Conservation (phyloP, 306 rosid genomes). For the Citrullus colocynthis region DNA sequence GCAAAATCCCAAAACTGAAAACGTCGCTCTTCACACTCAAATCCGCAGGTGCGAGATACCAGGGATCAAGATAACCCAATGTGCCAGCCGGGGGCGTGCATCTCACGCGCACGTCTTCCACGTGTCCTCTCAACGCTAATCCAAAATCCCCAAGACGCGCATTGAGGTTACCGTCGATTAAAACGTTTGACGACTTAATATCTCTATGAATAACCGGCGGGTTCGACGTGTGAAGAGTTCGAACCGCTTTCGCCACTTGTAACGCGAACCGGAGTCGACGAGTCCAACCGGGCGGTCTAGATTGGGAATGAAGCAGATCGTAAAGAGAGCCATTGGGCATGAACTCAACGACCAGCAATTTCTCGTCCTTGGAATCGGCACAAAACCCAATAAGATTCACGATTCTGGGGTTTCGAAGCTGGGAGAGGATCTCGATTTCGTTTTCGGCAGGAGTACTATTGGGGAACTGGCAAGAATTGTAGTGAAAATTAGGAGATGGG, state of each 20-base stretch:
- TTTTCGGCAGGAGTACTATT: slow-evolving; percentile 44
- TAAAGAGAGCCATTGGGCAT: slow-evolving; percentile 85
- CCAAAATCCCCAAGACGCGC: slow-evolving; percentile 90
- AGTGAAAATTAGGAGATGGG: slow-evolving; percentile 16
- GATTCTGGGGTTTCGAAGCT: slow-evolving; percentile 37
- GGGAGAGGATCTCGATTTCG: slow-evolving; percentile 89
- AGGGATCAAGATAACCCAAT: slow-evolving; percentile 80
- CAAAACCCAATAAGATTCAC: slow-evolving; percentile 76
- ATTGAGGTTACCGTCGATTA: slow-evolving; percentile 38
- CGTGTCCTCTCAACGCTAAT: slow-evolving; percentile 62
- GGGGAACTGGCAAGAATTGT: not conserved
- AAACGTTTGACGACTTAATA: slow-evolving; percentile 67
- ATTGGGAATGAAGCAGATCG: slow-evolving; percentile 39
- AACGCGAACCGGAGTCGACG: slow-evolving; percentile 36
- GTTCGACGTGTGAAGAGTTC: slow-evolving; percentile 36
- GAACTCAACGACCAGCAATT: slow-evolving; percentile 58
- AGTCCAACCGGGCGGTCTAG: slow-evolving; percentile 63
- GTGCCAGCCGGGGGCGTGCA: slow-evolving; percentile 95
- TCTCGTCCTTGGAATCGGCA: slow-evolving; percentile 22
- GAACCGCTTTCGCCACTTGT: slow-evolving; percentile 66
- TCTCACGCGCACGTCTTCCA: slow-evolving; percentile 73
- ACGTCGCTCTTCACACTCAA: slow-evolving; percentile 80
- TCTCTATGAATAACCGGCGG: slow-evolving; percentile 93
- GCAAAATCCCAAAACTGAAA: slow-evolving; percentile 78
- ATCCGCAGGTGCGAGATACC: slow-evolving; percentile 78